Evolutionary conservation across 345 rosid genomes (phyloP).

Genomic region (Populus pruinosa): DNA sequence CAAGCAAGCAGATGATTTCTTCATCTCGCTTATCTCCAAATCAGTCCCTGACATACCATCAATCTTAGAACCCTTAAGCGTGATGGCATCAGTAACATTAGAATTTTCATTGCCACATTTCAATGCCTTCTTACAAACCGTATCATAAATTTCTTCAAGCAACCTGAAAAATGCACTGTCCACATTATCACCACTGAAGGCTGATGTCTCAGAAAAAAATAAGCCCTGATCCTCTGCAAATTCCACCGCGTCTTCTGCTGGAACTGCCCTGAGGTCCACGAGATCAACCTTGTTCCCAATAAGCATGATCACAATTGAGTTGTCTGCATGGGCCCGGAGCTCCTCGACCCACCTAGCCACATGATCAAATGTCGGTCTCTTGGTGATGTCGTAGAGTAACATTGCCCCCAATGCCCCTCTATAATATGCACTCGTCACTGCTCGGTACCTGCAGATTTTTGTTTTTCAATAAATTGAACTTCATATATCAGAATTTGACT

Average conservation of each 20-base stretch:
- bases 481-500: too few relatives aligned
- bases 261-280: conserved; percentile 53
- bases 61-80: conserved; percentile 56
- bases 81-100: conserved; percentile 26
- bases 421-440: conserved; percentile 76
- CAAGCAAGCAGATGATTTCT: conserved; percentile 49
- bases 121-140: conserved; percentile 47
- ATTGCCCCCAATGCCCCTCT: conserved; percentile 75
- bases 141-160: conserved; percentile 55
- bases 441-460: conserved; percentile 52
- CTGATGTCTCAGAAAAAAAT: conserved; percentile 78
- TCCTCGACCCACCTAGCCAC: conserved; percentile 25
- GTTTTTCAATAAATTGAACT: background rate
- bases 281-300: conserved; percentile 84
- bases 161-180: conserved; percentile 64
- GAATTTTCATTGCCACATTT: conserved; percentile 24
- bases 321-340: conserved; percentile 64
- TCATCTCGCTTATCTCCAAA: conserved; percentile 56
- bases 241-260: conserved; percentile 70
- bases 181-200: conserved; percentile 70
- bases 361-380: conserved; percentile 50
- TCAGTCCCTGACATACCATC: conserved; percentile 57
- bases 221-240: conserved; percentile 75
- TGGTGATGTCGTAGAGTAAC: conserved; percentile 74
- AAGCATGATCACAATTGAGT: conserved; percentile 62